phyloP scores from a whole-genome alignment of 352 stramenopile genomes.

The Phytophthora pini region DNA sequence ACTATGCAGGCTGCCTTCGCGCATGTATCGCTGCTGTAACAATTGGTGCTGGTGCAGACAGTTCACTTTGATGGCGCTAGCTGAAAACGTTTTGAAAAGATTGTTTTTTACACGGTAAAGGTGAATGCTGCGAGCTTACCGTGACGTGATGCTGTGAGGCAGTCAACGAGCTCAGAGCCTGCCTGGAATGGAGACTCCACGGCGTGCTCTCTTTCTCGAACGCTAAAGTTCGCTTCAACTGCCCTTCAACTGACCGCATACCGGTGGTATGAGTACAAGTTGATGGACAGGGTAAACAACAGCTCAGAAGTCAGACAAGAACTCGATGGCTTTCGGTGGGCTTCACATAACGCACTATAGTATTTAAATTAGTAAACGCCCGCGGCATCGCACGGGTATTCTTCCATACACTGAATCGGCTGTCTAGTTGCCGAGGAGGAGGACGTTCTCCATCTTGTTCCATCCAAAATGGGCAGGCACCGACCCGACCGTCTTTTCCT shows the following conservation, averaged over 20 bases:
- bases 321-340: slow-evolving; percentile 4
- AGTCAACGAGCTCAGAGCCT: neutral
- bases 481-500: slow-evolving; percentile 6
- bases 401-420: slow-evolving; percentile 28
- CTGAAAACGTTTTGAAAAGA: too few species aligned
- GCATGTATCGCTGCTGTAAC: too few species aligned
- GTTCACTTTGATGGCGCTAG: too few species aligned
- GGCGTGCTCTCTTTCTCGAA: slow-evolving; percentile 6
- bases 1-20: too few species aligned
- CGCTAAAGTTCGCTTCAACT: slow-evolving; percentile 12
- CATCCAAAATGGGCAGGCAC: slow-evolving; percentile 34
- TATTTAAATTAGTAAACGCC: slow-evolving; percentile 38
- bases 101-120: too few species aligned
- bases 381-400: slow-evolving; percentile 14
- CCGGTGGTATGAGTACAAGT: neutral
- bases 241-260: slow-evolving; percentile 4
- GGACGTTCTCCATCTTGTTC: slow-evolving; percentile 34
- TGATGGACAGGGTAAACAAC: neutral
- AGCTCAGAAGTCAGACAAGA: neutral
- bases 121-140: too few species aligned
- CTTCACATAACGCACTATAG: slow-evolving; percentile 32
- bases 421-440: slow-evolving; percentile 17
- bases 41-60: too few species aligned
- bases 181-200: neutral
- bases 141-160: slow-evolving; percentile 4